Evolutionary conservation across 495 filamentous ascomycete genomes (phyloP), one percentile per base, ranked within the genome.

Genomic region (Penicillium psychrofluorescens): DNA sequence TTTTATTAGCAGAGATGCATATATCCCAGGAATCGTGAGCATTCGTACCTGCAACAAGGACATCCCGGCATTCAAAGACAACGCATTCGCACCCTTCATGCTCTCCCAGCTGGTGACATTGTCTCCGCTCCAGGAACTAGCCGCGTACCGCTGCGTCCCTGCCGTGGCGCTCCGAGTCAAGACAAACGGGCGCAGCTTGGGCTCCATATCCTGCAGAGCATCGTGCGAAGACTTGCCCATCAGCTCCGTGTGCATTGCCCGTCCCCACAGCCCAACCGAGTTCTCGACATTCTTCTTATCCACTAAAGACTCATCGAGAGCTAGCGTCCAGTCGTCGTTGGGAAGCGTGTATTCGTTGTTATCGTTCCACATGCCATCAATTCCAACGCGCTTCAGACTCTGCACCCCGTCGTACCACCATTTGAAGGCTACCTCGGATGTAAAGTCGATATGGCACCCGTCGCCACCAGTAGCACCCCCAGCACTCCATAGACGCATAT

Each of bases 281-380:
- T 61, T 56, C 5, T 52, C 42, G 11, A 45, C 35, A 2, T 46
- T 43, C 44, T 67, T 65, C 37, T 65, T 62, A 1, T 52, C 55
- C 2, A 61, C 54, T 5, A 64, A 44, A 8, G 58, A 43, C 14
- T 76, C 68, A 38, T 70, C 62, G 6, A 85, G 67, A 0, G 76
- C 75, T 34, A 76, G 66, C 41, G 72, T 58, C 80, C 81, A 85
- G 41, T 76, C 69, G 42, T 86, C 83, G 52, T 74, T 67, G 0
- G 80, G 78, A 4, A 81, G 69, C 6, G 78, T 82, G 56, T 83
- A 85, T 62, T 86, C 83, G 54, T 85, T 84, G 61, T 86, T 86
- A 59, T 86, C 83, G 49, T 84, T 86, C 83, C 83, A 86, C 61
- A 85, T 84, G 29, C 71, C 79, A 47, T 85, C 81, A 44, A 86